Evolutionary conservation across 192 early-diverging fungal genomes (phyloP).

Genomic region (Chytriomyces confervae): DNA sequence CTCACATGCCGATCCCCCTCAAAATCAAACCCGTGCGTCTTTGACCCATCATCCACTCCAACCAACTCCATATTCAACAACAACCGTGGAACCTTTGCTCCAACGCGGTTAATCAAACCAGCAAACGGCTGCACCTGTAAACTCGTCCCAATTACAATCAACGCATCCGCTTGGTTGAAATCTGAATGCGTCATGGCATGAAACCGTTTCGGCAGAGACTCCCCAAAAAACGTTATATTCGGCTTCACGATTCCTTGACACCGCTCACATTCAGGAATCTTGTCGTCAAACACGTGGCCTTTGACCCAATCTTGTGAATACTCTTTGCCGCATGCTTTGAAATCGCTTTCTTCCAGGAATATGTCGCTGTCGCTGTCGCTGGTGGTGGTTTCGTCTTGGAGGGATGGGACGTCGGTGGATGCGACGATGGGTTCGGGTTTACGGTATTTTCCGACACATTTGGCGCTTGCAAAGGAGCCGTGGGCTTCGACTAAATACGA

Average conservation of each 20-base stretch:
- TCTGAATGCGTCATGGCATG: constrained; percentile 12
- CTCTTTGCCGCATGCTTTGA: constrained; percentile 27
- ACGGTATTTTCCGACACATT: constrained; percentile 72
- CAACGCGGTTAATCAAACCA: constrained; percentile 71
- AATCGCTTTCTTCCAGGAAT: constrained; percentile 10
- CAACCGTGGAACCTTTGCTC: constrained; percentile 73
- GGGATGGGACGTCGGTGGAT: background rate
- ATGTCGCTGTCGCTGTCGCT: constrained; percentile 15
- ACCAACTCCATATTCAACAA: constrained; percentile 88
- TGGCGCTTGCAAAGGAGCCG: constrained; percentile 85
- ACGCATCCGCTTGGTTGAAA: constrained; percentile 69
- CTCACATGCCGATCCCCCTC: constrained; percentile 26
- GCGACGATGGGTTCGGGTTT: constrained; percentile 29
- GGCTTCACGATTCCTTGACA: constrained; percentile 87
- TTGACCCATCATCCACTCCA: constrained; percentile 48
- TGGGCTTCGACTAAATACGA: constrained; percentile 89
- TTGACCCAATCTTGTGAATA: constrained; percentile 39
- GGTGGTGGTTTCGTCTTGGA: constrained; percentile 17
- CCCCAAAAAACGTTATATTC: constrained; percentile 96
- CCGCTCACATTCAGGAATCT: constrained; percentile 71
- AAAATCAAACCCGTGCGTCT: constrained; percentile 33
- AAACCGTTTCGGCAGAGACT: constrained; percentile 82
- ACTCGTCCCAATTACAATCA: constrained; percentile 94
- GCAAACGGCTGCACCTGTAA: constrained; percentile 92
- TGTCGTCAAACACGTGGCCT: constrained; percentile 42